Evolutionary conservation across 2,329 filamentous ascomycete species (phyloP).

Genomic region (Aspergillus vadensis): DNA sequence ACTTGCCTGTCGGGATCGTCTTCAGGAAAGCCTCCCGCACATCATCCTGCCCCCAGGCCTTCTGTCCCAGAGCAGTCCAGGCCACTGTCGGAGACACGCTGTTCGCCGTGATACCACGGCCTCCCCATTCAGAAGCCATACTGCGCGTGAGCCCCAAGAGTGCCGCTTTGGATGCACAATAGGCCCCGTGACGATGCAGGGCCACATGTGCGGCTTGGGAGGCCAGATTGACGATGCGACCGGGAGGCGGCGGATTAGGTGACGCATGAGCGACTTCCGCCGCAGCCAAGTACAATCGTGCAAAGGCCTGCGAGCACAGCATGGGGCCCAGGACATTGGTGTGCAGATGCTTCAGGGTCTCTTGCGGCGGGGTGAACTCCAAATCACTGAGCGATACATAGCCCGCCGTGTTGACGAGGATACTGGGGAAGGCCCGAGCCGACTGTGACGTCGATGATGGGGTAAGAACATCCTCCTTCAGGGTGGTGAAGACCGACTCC

Average conservation of each 20-base stretch:
- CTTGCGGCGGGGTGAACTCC: conserved; percentile 46
- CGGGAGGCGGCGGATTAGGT: conserved; percentile 32
- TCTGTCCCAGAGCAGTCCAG: conserved; percentile 50
- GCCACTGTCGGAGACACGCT: conserved; percentile 50
- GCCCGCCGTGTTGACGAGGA: conserved; percentile 47
- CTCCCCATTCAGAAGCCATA: conserved; percentile 52
- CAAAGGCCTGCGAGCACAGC: conserved; percentile 51
- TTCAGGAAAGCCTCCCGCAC: conserved; percentile 41
- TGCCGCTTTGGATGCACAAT: conserved; percentile 53
- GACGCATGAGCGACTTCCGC: conserved; percentile 22
- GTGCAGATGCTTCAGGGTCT: conserved; percentile 47
- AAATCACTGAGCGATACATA: conserved; percentile 51
- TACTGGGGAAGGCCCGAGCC: conserved; percentile 39
- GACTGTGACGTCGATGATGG: conserved; percentile 9
- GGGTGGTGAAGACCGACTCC: conserved; percentile 41
- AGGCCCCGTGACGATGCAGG: conserved; percentile 49
- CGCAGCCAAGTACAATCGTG: conserved; percentile 42
- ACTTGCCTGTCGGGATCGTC: conserved; percentile 43
- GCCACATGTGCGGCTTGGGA: conserved; percentile 52
- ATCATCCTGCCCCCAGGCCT: conserved; percentile 42
- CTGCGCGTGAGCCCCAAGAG: conserved; percentile 48
- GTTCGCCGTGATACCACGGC: conserved; percentile 50
- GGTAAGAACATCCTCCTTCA: conserved; percentile 33
- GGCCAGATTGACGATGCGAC: conserved; percentile 51
- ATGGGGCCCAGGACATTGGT: conserved; percentile 51